Percentiles rank a stretch among this genome's conserved stretches.
Conservation (phyloP, 2,329 filamentous ascomycete species). For the Stagonosporopsis rhizophila region DNA sequence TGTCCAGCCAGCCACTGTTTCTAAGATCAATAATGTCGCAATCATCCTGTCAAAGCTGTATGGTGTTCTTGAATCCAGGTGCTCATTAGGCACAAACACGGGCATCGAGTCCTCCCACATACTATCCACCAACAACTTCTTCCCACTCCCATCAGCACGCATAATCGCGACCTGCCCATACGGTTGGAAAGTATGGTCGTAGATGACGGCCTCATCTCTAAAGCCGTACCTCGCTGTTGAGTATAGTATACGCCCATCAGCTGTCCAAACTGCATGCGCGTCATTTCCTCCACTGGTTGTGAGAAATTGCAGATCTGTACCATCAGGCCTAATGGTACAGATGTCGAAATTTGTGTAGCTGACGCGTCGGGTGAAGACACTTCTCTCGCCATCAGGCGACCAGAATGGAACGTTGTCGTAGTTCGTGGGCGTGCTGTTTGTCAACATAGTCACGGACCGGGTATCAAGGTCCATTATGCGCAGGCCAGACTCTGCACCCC, state of each 20-base stretch:
- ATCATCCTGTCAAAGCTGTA: background rate
- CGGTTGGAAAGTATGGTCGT: slow-evolving; percentile 56
- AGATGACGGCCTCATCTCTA: slow-evolving; percentile 50
- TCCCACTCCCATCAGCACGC: slow-evolving; percentile 48
- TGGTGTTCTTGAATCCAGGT: background rate
- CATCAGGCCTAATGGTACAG: slow-evolving; percentile 53
- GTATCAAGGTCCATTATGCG: slow-evolving; percentile 42
- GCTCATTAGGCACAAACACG: slow-evolving; percentile 25
- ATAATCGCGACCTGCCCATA: slow-evolving; percentile 56
- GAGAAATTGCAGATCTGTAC: slow-evolving; percentile 45
- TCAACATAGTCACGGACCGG: slow-evolving; percentile 41
- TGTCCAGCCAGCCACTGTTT: background rate
- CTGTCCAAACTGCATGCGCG: slow-evolving; percentile 55
- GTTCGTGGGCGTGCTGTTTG: slow-evolving; percentile 34
- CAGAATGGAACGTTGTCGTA: slow-evolving; percentile 51
- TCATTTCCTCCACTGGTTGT: slow-evolving; percentile 52
- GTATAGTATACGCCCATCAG: slow-evolving; percentile 53
- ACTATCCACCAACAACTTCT: slow-evolving; percentile 23
- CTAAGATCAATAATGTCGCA: background rate
- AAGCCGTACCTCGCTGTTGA: slow-evolving; percentile 23
- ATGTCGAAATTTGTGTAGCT: slow-evolving; percentile 50
- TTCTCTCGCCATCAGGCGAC: slow-evolving; percentile 50
- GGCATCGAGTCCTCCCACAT: slow-evolving; percentile 32
- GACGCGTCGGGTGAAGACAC: slow-evolving; percentile 51
- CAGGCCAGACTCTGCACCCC: slow-evolving; percentile 32